Evolutionary conservation across 352 stramenopile species (phyloP).

Genomic region (Phytophthora pistaciae): DNA sequence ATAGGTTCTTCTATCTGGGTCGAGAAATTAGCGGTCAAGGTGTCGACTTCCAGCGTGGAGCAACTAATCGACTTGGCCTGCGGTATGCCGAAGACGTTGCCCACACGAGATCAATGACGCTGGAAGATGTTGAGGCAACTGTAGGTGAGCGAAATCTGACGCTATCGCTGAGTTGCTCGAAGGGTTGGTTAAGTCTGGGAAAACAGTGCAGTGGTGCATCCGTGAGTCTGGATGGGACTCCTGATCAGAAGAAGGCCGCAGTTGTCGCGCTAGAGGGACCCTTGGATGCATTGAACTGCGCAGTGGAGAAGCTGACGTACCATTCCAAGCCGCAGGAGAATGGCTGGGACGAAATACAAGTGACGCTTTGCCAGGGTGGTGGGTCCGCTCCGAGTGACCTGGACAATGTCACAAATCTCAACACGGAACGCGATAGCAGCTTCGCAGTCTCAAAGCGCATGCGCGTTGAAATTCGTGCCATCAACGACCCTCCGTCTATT

Average conservation of each 20-base stretch:
- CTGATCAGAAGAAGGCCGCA: not conserved
- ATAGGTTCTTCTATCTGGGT: constrained; percentile 33
- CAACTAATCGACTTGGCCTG: not conserved
- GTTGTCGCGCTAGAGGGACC: constrained; percentile 37
- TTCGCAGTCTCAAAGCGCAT: constrained; percentile 50
- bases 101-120: constrained; percentile 45
- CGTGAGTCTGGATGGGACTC: constrained; percentile 6
- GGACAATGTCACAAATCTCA: not conserved
- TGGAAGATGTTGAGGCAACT: constrained; percentile 39
- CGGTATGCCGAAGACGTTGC: constrained; percentile 9
- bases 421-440: constrained; percentile 17
- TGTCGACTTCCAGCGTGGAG: constrained; percentile 7
- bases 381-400: not conserved
- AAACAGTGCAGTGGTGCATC: constrained; percentile 24
- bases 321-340: constrained; percentile 33
- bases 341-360: constrained; percentile 49
- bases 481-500: constrained; percentile 56
- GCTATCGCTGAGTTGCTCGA: constrained; percentile 44
- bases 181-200: constrained; percentile 47
- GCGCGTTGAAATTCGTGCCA: constrained; percentile 46
- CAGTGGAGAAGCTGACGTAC: constrained; percentile 60
- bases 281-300: constrained; percentile 57
- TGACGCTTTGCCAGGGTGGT: constrained; percentile 45
- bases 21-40: constrained; percentile 1
- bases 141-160: constrained; percentile 19